Conservation (phyloP, 2,329 filamentous ascomycete genomes). For the Xylariaceae sp. region DNA sequence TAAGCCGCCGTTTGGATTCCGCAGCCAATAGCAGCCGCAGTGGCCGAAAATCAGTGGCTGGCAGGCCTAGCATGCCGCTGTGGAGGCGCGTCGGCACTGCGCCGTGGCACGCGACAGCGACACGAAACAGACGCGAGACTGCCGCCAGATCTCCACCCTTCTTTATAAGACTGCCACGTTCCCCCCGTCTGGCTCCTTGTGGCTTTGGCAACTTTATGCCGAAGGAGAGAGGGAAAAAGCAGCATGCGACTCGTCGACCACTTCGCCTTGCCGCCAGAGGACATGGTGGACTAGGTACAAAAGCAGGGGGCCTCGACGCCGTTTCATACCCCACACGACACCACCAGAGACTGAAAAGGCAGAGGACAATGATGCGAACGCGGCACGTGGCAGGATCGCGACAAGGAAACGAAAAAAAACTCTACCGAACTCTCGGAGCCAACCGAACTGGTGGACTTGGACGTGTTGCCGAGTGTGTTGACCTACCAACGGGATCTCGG, state of each 20-base stretch:
- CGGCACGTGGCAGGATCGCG: background rate
- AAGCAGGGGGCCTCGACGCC: background rate
- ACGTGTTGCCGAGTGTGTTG: slow-evolving; percentile 2
- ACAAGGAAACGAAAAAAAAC: background rate
- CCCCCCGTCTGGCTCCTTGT: slow-evolving; percentile 18
- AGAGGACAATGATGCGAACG: background rate
- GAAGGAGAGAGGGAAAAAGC: slow-evolving; percentile 4
- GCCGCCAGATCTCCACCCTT: slow-evolving; percentile 17
- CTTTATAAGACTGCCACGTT: slow-evolving; percentile 30
- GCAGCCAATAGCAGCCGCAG: slow-evolving; percentile 25
- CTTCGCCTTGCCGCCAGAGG: background rate
- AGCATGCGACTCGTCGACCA: background rate
- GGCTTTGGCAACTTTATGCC: slow-evolving; percentile 11
- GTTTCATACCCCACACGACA: background rate
- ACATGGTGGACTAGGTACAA: background rate
- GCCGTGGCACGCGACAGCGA: slow-evolving; percentile 25
- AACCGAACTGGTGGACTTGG: slow-evolving; percentile 2
- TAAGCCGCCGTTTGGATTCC: slow-evolving; percentile 3
- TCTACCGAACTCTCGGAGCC: background rate
- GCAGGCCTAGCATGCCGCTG: slow-evolving; percentile 12
- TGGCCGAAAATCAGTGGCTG: slow-evolving; percentile 18
- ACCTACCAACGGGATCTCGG: slow-evolving; percentile 8
- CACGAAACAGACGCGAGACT: slow-evolving; percentile 33
- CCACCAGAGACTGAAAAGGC: background rate
- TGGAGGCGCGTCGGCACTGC: slow-evolving; percentile 24